Evolutionary conservation across 257 asterid genomes (phyloP), one percentile per base, ranked within the genome.

Genomic region (Asclepias syriaca): DNA sequence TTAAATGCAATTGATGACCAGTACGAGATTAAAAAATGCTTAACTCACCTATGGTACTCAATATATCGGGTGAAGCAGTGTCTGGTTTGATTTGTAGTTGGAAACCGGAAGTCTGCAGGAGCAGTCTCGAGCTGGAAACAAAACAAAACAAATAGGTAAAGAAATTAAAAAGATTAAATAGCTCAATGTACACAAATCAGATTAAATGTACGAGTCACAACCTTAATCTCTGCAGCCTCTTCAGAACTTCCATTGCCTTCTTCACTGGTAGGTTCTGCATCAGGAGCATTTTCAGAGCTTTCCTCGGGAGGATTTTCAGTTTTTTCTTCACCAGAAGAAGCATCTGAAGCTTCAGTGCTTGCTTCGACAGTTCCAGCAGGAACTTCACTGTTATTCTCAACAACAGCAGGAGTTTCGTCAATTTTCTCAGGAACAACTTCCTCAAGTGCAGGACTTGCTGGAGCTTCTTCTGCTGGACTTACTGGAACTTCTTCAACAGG

Each of bases 51-150:
- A 78, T 93, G 97, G 83, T 85, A 93, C 79, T 93, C 98, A 5
- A 93, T 82, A 76, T 93, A 93, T 79, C 97, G 83, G 69, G 98
- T 91, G 84, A 93, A 93, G 91, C 98, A 93, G 76, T 93, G 98
- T 79, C 98, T 88, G 49, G 94, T 83, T 87, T 93, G 97, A 82
- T 93, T 93, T 53, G 98, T 93, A 32, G 98, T 93, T 24, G 98
- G 98, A 81, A 93, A 93, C 65, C 98, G 98, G 77, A 87, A 93
- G 78, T 93, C 97, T 50, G 97, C 98, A 7, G 97, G 98, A 48
- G 98, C 96, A 21, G 97, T 91, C 88, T 93, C 98, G 40, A 93
- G 88, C 98, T 93, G 86, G 65, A 37, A 72, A 19, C 72, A 61
- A 66, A 51, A 21, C 68, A 15, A 66, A 75, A 16, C 72, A 27